phyloP scores from a whole-genome alignment of 768 basidiomycete genomes.

The Naganishia antarctica region DNA sequence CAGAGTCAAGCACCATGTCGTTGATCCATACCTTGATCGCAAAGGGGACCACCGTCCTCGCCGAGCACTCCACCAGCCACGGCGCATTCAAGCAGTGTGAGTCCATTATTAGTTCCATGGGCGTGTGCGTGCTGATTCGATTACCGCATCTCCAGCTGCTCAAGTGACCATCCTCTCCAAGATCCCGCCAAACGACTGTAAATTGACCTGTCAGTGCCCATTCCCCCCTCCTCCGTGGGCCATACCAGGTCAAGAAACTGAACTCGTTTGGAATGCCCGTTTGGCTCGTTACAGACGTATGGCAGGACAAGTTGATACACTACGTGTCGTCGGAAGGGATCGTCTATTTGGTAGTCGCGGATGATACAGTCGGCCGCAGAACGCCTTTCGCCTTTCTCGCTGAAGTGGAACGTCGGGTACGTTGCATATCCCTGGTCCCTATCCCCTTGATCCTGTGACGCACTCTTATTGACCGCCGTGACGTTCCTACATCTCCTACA shows the following conservation, averaged over 20 bases:
- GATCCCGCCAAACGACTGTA: conserved; percentile 84
- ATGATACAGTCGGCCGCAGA: conserved; percentile 82
- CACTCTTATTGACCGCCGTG: neutral
- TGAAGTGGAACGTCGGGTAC: conserved; percentile 65
- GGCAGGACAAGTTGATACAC: conserved; percentile 78
- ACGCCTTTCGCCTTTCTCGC: conserved; percentile 90
- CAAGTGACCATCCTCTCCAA: conserved; percentile 74
- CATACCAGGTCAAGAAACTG: too few relatives aligned
- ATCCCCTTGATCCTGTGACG: too few relatives aligned
- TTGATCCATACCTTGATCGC: conserved; percentile 78
- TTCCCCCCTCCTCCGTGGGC: too few relatives aligned
- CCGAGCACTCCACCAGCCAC: conserved; percentile 73
- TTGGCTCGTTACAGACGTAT: conserved; percentile 43
- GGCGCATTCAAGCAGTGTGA: conserved; percentile 84
- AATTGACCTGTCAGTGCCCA: conserved; percentile 49
- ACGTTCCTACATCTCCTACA: conserved; percentile 17
- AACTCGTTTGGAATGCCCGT: too few relatives aligned
- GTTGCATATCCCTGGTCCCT: too few relatives aligned
- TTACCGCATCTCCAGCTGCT: conserved; percentile 34
- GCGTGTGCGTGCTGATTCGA: neutral
- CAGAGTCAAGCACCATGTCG: conserved; percentile 45
- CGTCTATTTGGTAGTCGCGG: conserved; percentile 87
- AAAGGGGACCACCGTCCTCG: conserved; percentile 71
- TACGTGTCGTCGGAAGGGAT: conserved; percentile 84
- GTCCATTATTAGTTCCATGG: conserved; percentile 25